Percentiles rank a stretch among this genome's conserved stretches.
These are phyloP conservation scores for Kodamaea sagamina DNA, from an alignment of 805 yeast species.

Conservation along the genomic window DNA sequence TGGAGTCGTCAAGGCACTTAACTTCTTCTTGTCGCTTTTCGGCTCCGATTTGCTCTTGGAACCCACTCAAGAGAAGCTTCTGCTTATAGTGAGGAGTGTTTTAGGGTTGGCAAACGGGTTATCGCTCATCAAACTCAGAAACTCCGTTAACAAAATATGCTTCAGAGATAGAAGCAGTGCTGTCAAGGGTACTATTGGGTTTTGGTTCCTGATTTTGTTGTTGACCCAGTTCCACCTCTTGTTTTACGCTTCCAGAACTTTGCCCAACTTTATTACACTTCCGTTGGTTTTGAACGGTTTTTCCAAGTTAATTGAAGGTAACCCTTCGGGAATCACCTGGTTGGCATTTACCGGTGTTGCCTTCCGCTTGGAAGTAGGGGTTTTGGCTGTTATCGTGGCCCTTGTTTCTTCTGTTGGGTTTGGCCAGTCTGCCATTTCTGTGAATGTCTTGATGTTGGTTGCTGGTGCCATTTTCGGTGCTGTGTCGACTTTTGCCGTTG, in stretches of 20 bases:
- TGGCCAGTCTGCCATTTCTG: slow-evolving; percentile 46
- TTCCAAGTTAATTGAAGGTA: slow-evolving; percentile 51
- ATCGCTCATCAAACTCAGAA: slow-evolving; percentile 53
- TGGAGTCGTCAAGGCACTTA: slow-evolving; percentile 41
- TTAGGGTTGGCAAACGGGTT: slow-evolving; percentile 64
- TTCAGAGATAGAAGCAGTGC: slow-evolving; percentile 21
- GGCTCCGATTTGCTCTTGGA: slow-evolving; percentile 24
- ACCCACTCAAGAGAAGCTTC: slow-evolving; percentile 37
- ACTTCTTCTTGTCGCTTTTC: slow-evolving; percentile 16
- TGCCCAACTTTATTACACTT: slow-evolving; percentile 85
- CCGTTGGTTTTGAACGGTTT: slow-evolving; percentile 67
- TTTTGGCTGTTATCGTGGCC: slow-evolving; percentile 51
- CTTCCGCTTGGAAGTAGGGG: slow-evolving; percentile 71
- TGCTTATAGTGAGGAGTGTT: slow-evolving; percentile 53
- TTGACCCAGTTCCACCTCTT: slow-evolving; percentile 76
- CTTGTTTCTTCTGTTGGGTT: slow-evolving; percentile 45
- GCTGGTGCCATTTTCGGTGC: slow-evolving; percentile 58
- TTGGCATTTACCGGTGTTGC: slow-evolving; percentile 64
- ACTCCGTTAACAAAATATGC: slow-evolving; percentile 27
- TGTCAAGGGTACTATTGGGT: slow-evolving; percentile 33
- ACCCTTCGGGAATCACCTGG: slow-evolving; percentile 49
- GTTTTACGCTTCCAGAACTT: slow-evolving; percentile 78
- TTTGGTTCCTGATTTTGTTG: slow-evolving; percentile 62
- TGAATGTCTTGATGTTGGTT: slow-evolving; percentile 40
- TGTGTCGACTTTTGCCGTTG: slow-evolving; percentile 51